phyloP scores from a whole-genome alignment of 768 basidiomycete genomes.

The Dioszegia hungarica region DNA sequence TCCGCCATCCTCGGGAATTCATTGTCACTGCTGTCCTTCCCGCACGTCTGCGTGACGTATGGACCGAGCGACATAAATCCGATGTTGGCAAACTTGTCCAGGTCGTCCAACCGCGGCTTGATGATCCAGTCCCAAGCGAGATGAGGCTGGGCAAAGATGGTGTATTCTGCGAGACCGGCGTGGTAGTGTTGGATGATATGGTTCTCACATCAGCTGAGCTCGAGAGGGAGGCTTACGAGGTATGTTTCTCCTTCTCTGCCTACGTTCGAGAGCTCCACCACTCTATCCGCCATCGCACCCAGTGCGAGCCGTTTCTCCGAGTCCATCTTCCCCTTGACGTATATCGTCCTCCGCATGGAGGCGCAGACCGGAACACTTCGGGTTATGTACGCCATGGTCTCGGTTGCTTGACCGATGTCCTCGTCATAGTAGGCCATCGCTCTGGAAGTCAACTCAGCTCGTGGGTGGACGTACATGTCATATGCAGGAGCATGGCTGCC shows the following conservation, averaged over 20 bases:
- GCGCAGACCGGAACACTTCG: slow-evolving; percentile 3
- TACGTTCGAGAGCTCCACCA: slow-evolving; percentile 37
- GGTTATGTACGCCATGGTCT: slow-evolving; percentile 21
- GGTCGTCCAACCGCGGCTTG: slow-evolving; percentile 24
- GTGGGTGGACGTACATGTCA: no score
- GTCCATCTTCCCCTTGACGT: slow-evolving; percentile 29
- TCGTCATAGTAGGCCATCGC: slow-evolving; percentile 44
- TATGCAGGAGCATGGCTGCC: no score
- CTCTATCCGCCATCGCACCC: slow-evolving; percentile 30
- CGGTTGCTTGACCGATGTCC: slow-evolving; percentile 10
- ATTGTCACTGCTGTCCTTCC: slow-evolving; percentile 26
- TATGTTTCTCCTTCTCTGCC: slow-evolving; percentile 49
- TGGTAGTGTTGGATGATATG: slow-evolving; percentile 45
- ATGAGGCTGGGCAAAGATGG: slow-evolving; percentile 48
- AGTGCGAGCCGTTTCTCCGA: slow-evolving; percentile 16
- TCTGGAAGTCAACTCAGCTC: slow-evolving; percentile 10
- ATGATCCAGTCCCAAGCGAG: slow-evolving; percentile 45
- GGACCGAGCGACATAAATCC: slow-evolving; percentile 48
- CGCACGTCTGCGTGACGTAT: slow-evolving; percentile 31
- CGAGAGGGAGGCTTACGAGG: slow-evolving; percentile 29
- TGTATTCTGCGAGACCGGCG: slow-evolving; percentile 34
- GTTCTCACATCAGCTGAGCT: slow-evolving; percentile 9
- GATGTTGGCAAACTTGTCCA: slow-evolving; percentile 14
- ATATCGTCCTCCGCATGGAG: slow-evolving; percentile 33
- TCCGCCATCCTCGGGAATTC: slow-evolving; percentile 38